Conservation (phyloP, 2,329 filamentous ascomycete species). For the Achaetomium macrosporum region DNA sequence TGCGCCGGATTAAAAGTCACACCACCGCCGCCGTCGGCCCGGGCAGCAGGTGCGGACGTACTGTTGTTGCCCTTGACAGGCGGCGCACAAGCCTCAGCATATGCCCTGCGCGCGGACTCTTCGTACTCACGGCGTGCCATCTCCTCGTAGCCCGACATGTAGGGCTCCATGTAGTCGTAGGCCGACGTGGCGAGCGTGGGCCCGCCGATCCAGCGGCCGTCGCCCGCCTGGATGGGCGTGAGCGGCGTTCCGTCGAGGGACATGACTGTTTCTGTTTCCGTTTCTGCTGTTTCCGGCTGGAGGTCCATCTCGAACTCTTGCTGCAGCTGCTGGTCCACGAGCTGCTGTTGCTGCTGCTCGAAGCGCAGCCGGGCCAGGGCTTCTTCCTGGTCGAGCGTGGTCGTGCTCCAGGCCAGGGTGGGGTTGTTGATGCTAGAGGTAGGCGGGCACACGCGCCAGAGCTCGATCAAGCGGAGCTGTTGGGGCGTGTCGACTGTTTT, state of each 20-base stretch:
- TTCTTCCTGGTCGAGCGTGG: slow-evolving; percentile 52
- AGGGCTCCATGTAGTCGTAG: slow-evolving; percentile 61
- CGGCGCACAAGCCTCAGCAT: slow-evolving; percentile 26
- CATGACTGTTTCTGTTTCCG: slow-evolving; percentile 31
- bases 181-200: background rate
- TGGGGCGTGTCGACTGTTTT: slow-evolving; percentile 67
- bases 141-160: slow-evolving; percentile 75
- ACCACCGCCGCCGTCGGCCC: slow-evolving; percentile 3
- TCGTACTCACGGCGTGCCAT: slow-evolving; percentile 60
- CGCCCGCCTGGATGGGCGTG: slow-evolving; percentile 44
- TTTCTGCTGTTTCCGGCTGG: slow-evolving; percentile 15
- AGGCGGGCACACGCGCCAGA: slow-evolving; percentile 79
- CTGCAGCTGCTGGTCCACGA: slow-evolving; percentile 30
- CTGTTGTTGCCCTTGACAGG: slow-evolving; percentile 17
- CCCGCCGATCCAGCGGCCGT: slow-evolving; percentile 45
- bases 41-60: slow-evolving; percentile 29
- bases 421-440: slow-evolving; percentile 50
- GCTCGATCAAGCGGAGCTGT: slow-evolving; percentile 67
- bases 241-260: slow-evolving; percentile 50
- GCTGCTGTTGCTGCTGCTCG: slow-evolving; percentile 43
- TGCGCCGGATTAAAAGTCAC: slow-evolving; percentile 22
- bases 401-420: slow-evolving; percentile 47
- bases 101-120: slow-evolving; percentile 36
- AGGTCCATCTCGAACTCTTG: slow-evolving; percentile 20
- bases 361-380: slow-evolving; percentile 56